Percentiles rank a stretch among this genome's conserved stretches.
These are phyloP conservation scores for Vigna reflexopilosa DNA, from an alignment of 306 rosid genomes.

Conservation along the genomic window DNA sequence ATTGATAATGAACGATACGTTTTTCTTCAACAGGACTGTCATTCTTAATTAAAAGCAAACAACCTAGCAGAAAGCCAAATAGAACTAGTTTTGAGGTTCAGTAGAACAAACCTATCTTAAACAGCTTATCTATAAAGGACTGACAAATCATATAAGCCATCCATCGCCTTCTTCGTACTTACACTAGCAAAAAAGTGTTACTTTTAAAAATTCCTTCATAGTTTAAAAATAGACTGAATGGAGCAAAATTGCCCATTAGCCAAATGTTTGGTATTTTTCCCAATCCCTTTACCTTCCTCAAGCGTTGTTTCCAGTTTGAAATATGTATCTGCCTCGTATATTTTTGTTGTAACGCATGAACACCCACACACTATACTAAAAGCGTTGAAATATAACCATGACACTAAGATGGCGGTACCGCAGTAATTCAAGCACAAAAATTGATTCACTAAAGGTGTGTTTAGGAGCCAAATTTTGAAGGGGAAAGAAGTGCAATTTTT, in stretches of 20 bases:
- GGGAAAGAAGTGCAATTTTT: neutral
- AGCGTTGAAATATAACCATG: neutral
- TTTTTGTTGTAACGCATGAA: neutral
- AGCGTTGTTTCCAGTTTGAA: neutral
- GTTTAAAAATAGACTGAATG: neutral
- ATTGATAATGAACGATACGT: neutral
- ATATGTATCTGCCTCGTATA: neutral
- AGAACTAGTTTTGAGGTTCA: constrained; percentile 6
- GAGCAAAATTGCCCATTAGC: neutral
- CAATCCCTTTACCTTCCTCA: constrained; percentile 8
- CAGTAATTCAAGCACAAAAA: neutral
- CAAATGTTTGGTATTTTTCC: neutral
- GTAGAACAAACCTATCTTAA: neutral
- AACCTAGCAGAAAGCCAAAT: constrained; percentile 7
- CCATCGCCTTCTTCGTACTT: neutral
- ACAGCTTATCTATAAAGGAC: constrained; percentile 4
- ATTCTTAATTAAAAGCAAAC: constrained; percentile 21
- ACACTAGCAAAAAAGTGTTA: neutral
- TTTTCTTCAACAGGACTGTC: constrained; percentile 3
- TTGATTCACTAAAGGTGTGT: neutral
- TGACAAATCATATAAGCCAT: neutral
- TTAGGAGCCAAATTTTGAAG: neutral
- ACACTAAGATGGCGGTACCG: neutral
- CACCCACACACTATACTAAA: neutral
- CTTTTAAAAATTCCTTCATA: neutral